Conservation (phyloP, 257 asterid species). For the Verbena officinalis region DNA sequence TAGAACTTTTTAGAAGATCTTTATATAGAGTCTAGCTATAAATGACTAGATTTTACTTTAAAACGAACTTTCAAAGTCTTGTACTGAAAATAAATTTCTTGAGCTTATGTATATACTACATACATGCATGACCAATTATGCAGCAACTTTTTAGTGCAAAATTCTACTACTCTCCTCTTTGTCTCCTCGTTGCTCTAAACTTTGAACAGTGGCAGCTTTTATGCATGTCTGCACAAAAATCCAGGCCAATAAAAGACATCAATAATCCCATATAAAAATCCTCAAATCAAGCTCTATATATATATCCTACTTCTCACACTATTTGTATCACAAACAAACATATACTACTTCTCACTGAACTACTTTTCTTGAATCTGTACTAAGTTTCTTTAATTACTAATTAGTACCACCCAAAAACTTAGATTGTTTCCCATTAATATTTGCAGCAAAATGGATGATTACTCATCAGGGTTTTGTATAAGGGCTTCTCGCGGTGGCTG, state of each 20-base stretch:
- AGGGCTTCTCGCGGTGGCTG: constrained; percentile 43
- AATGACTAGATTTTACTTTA: too few relatives aligned
- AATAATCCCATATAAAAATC: constrained; percentile 45
- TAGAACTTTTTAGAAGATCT: too few relatives aligned
- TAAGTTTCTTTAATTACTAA: constrained; percentile 22
- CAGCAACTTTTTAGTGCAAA: constrained; percentile 20
- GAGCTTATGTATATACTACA: too few relatives aligned
- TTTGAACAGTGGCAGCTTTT: constrained; percentile 79
- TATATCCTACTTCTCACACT: constrained; percentile 33
- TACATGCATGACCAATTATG: too few relatives aligned
- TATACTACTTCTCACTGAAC: background rate
- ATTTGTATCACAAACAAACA: background rate
- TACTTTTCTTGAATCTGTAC: constrained; percentile 1
- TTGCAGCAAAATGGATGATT: constrained; percentile 56
- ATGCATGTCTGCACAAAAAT: constrained; percentile 61
- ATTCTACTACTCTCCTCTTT: constrained; percentile 40
- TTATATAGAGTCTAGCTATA: too few relatives aligned
- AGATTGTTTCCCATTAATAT: constrained; percentile 8
- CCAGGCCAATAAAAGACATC: constrained; percentile 34
- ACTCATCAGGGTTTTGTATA: constrained; percentile 54
- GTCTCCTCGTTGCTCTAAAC: constrained; percentile 69
- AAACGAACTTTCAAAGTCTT: too few relatives aligned
- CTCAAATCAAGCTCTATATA: constrained; percentile 38
- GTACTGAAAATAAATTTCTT: too few relatives aligned
- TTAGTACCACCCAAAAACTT: too few relatives aligned